Base-by-base conservation (phyloP, 805 yeast species). In the Schwanniomyces yamadae region DNA sequence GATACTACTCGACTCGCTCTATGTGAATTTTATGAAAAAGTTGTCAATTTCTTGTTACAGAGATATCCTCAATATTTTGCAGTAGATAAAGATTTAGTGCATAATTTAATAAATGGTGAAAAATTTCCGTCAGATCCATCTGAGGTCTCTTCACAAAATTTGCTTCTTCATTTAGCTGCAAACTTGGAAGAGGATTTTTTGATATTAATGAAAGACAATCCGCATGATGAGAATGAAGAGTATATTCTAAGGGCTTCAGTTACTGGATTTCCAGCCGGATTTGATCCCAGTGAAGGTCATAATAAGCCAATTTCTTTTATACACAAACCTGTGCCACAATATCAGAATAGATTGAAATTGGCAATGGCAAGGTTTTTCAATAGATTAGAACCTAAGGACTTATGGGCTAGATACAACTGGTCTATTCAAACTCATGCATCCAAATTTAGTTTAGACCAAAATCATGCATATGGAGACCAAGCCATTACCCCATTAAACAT, bases 291-390 rank as follows among this genome's bases (percentile, higher is more conserved):
- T 4, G 59, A 52, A 7, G 71, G 75, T 43, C 67, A 75, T 42
- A 63, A 78, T 48, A 57, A 66, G 46, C 78, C 82, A 2, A 57
- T 84, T 25, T 74, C 84, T 0, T 61, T 54, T 31, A 74, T 84
- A 40, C 95, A 84, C 51, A 71, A 61, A 2, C 90, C 90, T 0
- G 90, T 84, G 2, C 95, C 93, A 0, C 75, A 74, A 40, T 84
- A 84, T 48, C 55, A 64, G 34, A 59, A 71, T 14, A 71, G 77
- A 43, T 62, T 84, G 28, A 71, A 75, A 52, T 47, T 67, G 5
- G 75, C 84, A 15, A 84, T 84, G 91, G 77, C 77, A 49, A 73
- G 71, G 46, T 84, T 79, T 52, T 84, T 84, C 54, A 64, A 67
- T 18, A 70, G 77, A 42, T 52, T 84, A 41, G 66, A 70, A 44